Conservation (phyloP, 2,329 filamentous ascomycete species). For the Talaromyces sp. region DNA sequence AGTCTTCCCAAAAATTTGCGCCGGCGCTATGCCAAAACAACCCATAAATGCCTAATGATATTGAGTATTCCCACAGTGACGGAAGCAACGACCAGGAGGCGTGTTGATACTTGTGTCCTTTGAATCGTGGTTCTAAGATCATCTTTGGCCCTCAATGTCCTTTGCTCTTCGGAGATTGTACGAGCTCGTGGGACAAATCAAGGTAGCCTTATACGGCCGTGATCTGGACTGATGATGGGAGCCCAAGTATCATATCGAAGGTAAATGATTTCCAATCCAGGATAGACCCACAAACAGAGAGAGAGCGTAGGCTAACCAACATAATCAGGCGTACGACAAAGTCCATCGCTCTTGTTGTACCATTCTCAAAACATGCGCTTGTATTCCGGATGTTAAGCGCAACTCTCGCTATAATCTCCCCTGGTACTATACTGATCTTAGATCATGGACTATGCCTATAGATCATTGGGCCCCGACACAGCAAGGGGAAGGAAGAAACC, state of each 20-base stretch:
- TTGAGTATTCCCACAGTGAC: conserved; percentile 1
- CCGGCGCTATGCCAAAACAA: conserved; percentile 20
- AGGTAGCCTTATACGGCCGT: background rate
- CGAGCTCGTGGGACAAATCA: background rate
- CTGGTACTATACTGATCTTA: background rate
- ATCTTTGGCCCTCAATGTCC: background rate
- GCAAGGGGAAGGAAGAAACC: background rate
- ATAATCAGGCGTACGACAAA: background rate
- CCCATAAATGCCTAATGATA: conserved; percentile 11
- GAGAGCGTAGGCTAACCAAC: background rate
- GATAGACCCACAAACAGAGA: background rate
- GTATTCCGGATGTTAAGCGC: background rate
- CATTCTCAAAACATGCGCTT: background rate
- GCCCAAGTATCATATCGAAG: background rate
- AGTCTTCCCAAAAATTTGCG: conserved; percentile 17
- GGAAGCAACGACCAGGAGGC: background rate
- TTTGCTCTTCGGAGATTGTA: background rate
- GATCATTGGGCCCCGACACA: background rate
- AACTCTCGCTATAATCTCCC: background rate
- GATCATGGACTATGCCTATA: background rate
- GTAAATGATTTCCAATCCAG: background rate
- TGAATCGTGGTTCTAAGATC: background rate
- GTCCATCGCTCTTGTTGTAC: background rate
- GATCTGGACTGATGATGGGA: background rate
- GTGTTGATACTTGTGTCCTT: background rate